Evolutionary conservation across 163 green algal genomes (phyloP).

Genomic region (Chloroidium sp.): DNA sequence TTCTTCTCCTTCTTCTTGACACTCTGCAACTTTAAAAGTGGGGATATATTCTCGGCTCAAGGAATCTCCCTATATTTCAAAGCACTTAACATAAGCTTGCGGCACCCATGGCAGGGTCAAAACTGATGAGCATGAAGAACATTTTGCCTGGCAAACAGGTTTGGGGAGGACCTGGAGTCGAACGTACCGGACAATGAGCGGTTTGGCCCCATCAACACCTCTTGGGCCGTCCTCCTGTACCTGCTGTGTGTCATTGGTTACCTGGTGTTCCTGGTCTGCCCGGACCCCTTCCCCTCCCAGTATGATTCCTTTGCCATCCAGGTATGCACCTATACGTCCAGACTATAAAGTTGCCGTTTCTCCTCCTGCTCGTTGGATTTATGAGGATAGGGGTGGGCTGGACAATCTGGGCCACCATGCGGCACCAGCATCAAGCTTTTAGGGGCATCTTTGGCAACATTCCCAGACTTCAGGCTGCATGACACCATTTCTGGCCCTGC

Average conservation of each 20-base stretch:
- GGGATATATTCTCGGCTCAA: no score
- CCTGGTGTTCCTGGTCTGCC: constrained; percentile 1
- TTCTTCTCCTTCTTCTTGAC: neutral
- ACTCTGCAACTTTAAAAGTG: neutral
- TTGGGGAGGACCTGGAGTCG: neutral
- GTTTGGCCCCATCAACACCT: constrained; percentile 1
- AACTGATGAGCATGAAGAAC: no score
- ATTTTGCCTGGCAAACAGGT: neutral
- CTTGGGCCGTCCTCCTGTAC: neutral
- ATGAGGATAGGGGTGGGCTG: no score
- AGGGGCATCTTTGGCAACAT: no score
- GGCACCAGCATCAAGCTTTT: no score
- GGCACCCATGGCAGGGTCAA: no score
- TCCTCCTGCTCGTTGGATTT: no score
- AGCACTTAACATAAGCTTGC: no score
- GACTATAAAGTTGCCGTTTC: neutral
- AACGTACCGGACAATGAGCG: neutral
- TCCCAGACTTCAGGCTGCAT: no score
- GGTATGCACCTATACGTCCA: neutral
- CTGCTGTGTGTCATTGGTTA: neutral
- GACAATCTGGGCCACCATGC: no score
- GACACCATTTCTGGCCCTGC: no score
- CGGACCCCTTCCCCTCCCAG: neutral
- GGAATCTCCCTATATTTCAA: no score
- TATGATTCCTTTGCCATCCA: neutral